Evolutionary conservation across 1,284 basidiomycete genomes (phyloP).

Genomic region (Cryptococcus hybrid): DNA sequence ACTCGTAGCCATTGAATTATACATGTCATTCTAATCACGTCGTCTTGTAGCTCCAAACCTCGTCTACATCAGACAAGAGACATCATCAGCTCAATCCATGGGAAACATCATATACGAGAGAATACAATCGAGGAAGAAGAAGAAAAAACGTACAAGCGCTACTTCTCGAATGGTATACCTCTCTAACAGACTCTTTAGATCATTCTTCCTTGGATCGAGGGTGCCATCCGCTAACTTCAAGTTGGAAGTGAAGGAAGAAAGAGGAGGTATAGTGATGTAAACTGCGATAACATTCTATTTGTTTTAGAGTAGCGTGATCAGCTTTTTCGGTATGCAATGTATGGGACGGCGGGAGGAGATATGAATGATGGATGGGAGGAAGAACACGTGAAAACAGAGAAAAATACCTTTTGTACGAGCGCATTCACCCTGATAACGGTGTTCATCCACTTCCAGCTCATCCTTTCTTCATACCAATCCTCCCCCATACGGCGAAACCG

Average conservation of each 20-base stretch:
- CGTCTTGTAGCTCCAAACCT: conserved; percentile 43
- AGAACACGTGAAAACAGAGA: conserved; percentile 2
- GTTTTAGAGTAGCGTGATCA: background rate
- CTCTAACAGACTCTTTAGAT: conserved; percentile 64
- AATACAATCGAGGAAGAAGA: background rate
- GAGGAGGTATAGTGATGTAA: conserved; percentile 84
- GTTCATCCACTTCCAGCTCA: conserved; percentile 93
- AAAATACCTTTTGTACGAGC: conserved; percentile 85
- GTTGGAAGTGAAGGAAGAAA: conserved; percentile 56
- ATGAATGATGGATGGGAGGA: background rate
- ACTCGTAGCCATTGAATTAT: no score
- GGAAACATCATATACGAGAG: background rate
- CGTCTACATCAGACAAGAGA: conserved; percentile 14
- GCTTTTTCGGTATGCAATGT: conserved; percentile 2
- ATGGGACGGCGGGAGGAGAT: background rate
- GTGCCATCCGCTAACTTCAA: conserved; percentile 43
- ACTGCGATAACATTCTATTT: conserved; percentile 80
- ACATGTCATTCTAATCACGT: conserved; percentile 24
- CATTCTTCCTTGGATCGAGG: conserved; percentile 52
- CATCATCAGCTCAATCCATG: background rate
- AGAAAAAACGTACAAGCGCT: conserved; percentile 54
- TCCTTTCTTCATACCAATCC: conserved; percentile 62
- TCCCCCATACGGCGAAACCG: conserved; percentile 53
- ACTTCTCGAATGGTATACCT: conserved; percentile 83
- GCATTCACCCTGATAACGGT: conserved; percentile 96